Percentiles rank a stretch among this genome's conserved stretches.
Conservation (phyloP, 1,284 basidiomycete species). For the Sutorius eximius region DNA sequence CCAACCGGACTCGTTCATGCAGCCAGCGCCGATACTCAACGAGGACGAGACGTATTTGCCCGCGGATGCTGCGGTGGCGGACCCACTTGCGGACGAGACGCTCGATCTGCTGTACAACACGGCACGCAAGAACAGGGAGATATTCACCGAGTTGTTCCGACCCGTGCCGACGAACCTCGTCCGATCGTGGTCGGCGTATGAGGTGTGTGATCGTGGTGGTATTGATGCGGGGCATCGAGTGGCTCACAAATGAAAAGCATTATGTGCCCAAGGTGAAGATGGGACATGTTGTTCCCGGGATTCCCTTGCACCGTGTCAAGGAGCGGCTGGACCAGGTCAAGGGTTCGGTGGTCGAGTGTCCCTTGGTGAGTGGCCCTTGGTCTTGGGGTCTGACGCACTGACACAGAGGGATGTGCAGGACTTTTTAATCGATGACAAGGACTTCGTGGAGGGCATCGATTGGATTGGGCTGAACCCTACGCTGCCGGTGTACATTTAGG, state of each 20-base stretch:
- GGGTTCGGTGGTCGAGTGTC: conserved; percentile 75
- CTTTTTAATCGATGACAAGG: conserved; percentile 78
- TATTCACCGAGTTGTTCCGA: conserved; percentile 82
- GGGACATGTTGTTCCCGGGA: conserved; percentile 76
- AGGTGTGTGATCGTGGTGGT: conserved; percentile 45
- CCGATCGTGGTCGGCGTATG: conserved; percentile 75
- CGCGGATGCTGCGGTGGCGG: conserved; percentile 74
- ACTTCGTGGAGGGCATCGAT: conserved; percentile 66
- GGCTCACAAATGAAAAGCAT: conserved; percentile 41
- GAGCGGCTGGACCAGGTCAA: conserved; percentile 66
- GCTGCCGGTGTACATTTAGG: conserved; percentile 70
- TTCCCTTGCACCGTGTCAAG: conserved; percentile 71
- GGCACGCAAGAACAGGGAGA: conserved; percentile 75
- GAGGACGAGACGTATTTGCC: conserved; percentile 59
- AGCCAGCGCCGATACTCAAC: conserved; percentile 69
- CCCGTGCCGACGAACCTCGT: conserved; percentile 83
- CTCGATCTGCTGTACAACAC: conserved; percentile 68
- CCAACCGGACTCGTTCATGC: conserved; percentile 68
- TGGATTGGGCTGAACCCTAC: conserved; percentile 77
- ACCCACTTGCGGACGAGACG: conserved; percentile 71
- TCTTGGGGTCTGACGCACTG: conserved; percentile 11
- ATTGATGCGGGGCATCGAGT: neutral
- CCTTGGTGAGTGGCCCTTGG: conserved; percentile 51
- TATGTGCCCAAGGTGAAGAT: conserved; percentile 76
- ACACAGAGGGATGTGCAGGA: conserved; percentile 46